Conservation (phyloP, 192 early-diverging fungal species). For the Podochytrium sp. region DNA sequence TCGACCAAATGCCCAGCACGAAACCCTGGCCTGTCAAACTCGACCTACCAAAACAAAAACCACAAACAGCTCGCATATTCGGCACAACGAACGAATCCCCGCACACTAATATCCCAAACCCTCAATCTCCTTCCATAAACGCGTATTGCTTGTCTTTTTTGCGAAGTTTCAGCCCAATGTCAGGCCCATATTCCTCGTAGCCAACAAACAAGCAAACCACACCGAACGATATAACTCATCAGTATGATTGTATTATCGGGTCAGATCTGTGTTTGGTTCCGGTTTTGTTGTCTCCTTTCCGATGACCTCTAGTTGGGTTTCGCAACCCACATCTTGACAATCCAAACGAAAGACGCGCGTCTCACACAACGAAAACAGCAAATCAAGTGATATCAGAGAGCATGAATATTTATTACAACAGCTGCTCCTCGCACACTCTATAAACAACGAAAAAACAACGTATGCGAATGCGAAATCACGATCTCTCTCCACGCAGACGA, state of each 20-base stretch:
- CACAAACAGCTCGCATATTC: no score
- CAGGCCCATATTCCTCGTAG: neutral
- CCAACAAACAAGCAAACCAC: neutral
- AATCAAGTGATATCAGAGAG: neutral
- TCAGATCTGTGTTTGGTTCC: no score
- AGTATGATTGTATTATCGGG: neutral
- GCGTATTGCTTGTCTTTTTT: no score
- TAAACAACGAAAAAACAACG: neutral
- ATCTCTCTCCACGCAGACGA: conserved; percentile 69
- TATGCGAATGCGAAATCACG: neutral
- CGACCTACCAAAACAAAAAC: no score
- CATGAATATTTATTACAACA: neutral
- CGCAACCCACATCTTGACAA: neutral
- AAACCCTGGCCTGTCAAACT: no score
- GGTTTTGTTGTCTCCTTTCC: neutral
- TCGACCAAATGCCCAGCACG: no score
- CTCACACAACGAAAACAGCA: neutral
- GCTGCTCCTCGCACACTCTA: neutral
- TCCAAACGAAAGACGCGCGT: neutral
- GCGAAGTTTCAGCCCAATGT: no score
- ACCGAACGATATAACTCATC: conserved; percentile 11
- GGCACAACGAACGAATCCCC: no score
- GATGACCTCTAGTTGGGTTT: neutral
- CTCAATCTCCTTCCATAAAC: no score
- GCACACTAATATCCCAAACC: no score